phyloP scores from a whole-genome alignment of 1,284 basidiomycete genomes.

The Bondarzewia mesenterica region DNA sequence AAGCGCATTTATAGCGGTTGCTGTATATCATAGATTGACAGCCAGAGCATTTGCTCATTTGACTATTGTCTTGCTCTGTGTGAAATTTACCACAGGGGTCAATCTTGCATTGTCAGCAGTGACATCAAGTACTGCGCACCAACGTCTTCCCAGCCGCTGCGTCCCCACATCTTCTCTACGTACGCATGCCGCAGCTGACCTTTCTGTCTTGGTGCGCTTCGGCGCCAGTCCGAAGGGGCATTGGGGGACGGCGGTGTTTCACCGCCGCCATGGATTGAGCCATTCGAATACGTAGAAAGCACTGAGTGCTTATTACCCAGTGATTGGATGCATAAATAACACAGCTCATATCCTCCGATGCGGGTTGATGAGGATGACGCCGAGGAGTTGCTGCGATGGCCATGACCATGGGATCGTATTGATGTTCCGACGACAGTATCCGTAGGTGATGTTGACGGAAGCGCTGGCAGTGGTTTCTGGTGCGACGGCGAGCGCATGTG shows the following conservation, averaged over 20 bases:
- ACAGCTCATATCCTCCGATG: constrained; percentile 70
- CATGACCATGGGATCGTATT: constrained; percentile 1
- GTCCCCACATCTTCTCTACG: constrained; percentile 77
- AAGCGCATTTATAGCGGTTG: constrained; percentile 78
- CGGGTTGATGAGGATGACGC: constrained; percentile 8
- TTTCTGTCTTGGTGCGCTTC: constrained; percentile 58
- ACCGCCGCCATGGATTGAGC: constrained; percentile 30
- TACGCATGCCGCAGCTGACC: constrained; percentile 77
- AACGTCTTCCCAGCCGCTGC: constrained; percentile 77
- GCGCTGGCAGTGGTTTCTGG: constrained; percentile 9
- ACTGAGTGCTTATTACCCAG: constrained; percentile 74
- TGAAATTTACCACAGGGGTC: neutral
- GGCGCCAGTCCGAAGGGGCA: constrained; percentile 32
- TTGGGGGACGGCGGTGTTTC: constrained; percentile 33
- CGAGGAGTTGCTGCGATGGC: constrained; percentile 5
- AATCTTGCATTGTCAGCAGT: constrained; percentile 1
- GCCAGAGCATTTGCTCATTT: constrained; percentile 64
- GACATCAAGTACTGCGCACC: constrained; percentile 41
- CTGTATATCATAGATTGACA: constrained; percentile 55
- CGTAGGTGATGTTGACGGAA: constrained; percentile 9
- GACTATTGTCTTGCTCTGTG: constrained; percentile 63
- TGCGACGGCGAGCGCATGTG: neutral
- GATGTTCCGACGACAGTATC: neutral
- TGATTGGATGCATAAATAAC: constrained; percentile 66
- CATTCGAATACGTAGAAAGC: constrained; percentile 40